phyloP scores from a whole-genome alignment of 495 filamentous ascomycete genomes.

The Aspergillus wentii region DNA sequence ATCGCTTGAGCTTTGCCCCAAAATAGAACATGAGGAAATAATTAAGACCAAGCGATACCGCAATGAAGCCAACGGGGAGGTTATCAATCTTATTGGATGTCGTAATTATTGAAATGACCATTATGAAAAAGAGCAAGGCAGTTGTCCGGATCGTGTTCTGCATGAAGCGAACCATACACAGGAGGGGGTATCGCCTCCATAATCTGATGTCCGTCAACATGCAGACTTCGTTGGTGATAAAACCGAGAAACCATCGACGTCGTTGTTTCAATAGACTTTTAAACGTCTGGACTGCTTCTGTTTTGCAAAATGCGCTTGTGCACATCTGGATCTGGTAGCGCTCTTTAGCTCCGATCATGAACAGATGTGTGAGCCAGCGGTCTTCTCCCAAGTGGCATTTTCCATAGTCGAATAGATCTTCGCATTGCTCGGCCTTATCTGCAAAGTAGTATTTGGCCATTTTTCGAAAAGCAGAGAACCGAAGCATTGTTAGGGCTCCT shows the following conservation, averaged over 20 bases:
- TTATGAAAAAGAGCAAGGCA: slow-evolving; percentile 90
- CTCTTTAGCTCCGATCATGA: slow-evolving; percentile 95
- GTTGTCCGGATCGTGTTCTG: slow-evolving; percentile 97
- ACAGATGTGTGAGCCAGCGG: slow-evolving; percentile 95
- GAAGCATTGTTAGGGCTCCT: slow-evolving; percentile 88
- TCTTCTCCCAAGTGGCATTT: slow-evolving; percentile 97
- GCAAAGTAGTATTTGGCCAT: slow-evolving; percentile 99
- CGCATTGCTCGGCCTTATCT: slow-evolving; percentile 92
- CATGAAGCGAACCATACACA: slow-evolving; percentile 87
- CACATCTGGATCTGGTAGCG: slow-evolving; percentile 97
- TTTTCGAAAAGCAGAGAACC: slow-evolving; percentile 92
- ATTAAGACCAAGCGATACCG: slow-evolving; percentile 89
- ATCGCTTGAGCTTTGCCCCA: slow-evolving; percentile 76
- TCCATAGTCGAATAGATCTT: slow-evolving; percentile 93
- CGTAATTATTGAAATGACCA: slow-evolving; percentile 82
- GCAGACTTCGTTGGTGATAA: slow-evolving; percentile 97
- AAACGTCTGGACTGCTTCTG: slow-evolving; percentile 91
- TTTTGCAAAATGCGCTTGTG: slow-evolving; percentile 97
- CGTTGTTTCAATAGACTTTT: slow-evolving; percentile 87
- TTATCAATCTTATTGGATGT: slow-evolving; percentile 72
- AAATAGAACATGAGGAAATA: slow-evolving; percentile 98
- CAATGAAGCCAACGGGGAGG: slow-evolving; percentile 91
- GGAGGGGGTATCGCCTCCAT: slow-evolving; percentile 86
- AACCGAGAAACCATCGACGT: slow-evolving; percentile 93
- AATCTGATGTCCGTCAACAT: slow-evolving; percentile 94